A percentile compares a stretch with the other conserved stretches of the same genome.
Conservation (phyloP, 257 asterid species). For the Anisodus tanguticus region DNA sequence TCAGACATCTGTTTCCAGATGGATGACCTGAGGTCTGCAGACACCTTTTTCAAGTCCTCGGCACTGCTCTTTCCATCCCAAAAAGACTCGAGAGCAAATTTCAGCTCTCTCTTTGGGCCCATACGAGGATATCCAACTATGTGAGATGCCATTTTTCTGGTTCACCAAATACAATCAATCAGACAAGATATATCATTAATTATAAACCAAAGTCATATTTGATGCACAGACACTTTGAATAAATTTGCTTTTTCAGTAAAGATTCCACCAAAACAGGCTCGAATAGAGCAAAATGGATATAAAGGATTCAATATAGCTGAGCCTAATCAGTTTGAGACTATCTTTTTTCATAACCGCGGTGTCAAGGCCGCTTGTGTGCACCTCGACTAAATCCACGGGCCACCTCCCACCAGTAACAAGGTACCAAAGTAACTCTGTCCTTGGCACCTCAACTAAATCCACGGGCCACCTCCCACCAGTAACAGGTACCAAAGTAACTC, state of each 20-base stretch:
- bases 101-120: conserved; percentile 68
- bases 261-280: background rate
- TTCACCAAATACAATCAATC: conserved; percentile 26
- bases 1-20: conserved; percentile 67
- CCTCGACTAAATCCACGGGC: too few species aligned
- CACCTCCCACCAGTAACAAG: too few species aligned
- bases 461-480: too few species aligned
- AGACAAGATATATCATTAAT: background rate
- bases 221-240: background rate
- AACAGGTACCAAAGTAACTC: too few species aligned
- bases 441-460: too few species aligned
- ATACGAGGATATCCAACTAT: conserved; percentile 69
- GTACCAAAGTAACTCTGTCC: too few species aligned
- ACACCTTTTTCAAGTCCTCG: conserved; percentile 58
- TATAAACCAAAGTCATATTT: background rate
- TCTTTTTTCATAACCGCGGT: too few species aligned
- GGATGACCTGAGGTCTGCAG: conserved; percentile 56
- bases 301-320: background rate
- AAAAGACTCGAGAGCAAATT: conserved; percentile 64
- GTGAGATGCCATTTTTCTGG: conserved; percentile 64
- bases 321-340: background rate
- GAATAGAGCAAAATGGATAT: background rate
- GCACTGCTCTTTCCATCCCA: conserved; percentile 64
- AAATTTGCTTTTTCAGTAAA: background rate
- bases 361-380: too few species aligned